Evolutionary conservation across 495 filamentous ascomycete species (phyloP).

Genomic region (Paragyromitra xinjiangensis): DNA sequence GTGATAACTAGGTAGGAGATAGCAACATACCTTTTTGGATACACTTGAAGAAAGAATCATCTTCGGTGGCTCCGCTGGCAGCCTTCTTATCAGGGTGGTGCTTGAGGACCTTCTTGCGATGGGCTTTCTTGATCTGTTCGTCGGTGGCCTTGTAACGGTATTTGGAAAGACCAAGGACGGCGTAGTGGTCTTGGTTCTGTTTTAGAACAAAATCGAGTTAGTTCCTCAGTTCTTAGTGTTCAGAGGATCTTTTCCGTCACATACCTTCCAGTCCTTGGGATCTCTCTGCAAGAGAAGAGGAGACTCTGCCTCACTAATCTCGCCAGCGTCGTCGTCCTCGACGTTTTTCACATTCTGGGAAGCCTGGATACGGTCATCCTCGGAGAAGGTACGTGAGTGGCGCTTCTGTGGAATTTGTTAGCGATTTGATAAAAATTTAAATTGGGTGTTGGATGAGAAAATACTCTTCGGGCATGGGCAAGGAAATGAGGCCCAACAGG

Average conservation of each 20-base stretch:
- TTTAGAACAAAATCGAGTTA: slow-evolving; percentile 14
- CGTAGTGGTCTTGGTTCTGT: slow-evolving; percentile 95
- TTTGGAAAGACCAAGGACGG: slow-evolving; percentile 90
- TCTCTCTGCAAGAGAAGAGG: slow-evolving; percentile 88
- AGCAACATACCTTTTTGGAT: slow-evolving; percentile 80
- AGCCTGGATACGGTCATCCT: slow-evolving; percentile 96
- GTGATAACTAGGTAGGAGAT: neutral
- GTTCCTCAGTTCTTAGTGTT: neutral
- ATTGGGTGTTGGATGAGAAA: slow-evolving; percentile 34
- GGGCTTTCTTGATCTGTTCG: slow-evolving; percentile 97
- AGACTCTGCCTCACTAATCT: slow-evolving; percentile 92
- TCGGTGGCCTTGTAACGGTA: slow-evolving; percentile 91
- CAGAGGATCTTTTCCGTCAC: neutral
- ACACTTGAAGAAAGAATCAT: slow-evolving; percentile 99
- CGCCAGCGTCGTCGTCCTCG: slow-evolving; percentile 86
- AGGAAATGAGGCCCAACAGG: slow-evolving; percentile 97
- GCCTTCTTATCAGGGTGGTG: slow-evolving; percentile 99
- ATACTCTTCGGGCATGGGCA: slow-evolving; percentile 90
- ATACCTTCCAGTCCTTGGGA: slow-evolving; percentile 99
- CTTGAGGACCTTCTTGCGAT: slow-evolving; percentile 98
- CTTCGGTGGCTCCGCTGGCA: slow-evolving; percentile 82
- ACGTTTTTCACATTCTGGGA: slow-evolving; percentile 93
- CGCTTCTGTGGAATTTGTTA: slow-evolving; percentile 68
- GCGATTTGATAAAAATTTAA: slow-evolving; percentile 17
- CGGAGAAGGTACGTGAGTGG: slow-evolving; percentile 96